Percentiles rank a stretch among this genome's conserved stretches.
phyloP scores from a whole-genome alignment of 148 eudicot species.

The Silene conica region DNA sequence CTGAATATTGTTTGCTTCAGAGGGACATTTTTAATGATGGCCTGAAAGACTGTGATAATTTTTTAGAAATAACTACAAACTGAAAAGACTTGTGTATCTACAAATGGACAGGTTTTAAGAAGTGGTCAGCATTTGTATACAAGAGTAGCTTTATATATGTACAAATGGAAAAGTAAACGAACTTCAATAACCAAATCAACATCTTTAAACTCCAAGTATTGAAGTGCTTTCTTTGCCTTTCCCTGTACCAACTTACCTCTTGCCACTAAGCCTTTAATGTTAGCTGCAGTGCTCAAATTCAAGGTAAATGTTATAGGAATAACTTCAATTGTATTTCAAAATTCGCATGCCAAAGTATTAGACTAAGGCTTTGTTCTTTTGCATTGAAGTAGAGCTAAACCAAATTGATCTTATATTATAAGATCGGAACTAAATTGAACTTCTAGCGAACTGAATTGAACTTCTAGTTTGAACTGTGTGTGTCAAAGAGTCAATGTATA shows the following conservation, averaged over 20 bases:
- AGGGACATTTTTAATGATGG: constrained; percentile 69
- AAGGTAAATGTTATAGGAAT: no score
- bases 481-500: neutral
- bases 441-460: no score
- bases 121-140: neutral
- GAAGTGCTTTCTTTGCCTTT: constrained; percentile 73
- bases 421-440: no score
- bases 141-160: constrained; percentile 12
- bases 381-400: no score
- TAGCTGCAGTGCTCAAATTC: no score
- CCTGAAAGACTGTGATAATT: constrained; percentile 44
- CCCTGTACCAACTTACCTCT: constrained; percentile 61
- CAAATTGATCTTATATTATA: constrained; percentile 9
- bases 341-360: no score
- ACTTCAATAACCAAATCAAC: constrained; percentile 97
- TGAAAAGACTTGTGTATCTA: no score
- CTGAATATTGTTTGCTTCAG: constrained; percentile 77
- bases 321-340: no score
- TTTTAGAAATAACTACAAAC: no score
- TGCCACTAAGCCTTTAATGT: constrained; percentile 59
- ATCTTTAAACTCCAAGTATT: constrained; percentile 64
- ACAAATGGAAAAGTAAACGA: constrained; percentile 12
- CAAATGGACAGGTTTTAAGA: neutral
- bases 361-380: no score
- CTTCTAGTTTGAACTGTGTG: neutral